These are phyloP conservation scores for Immersiporthe knoxdaviesiana DNA, from an alignment of 2,329 filamentous ascomycete species.

Conservation along the genomic window DNA sequence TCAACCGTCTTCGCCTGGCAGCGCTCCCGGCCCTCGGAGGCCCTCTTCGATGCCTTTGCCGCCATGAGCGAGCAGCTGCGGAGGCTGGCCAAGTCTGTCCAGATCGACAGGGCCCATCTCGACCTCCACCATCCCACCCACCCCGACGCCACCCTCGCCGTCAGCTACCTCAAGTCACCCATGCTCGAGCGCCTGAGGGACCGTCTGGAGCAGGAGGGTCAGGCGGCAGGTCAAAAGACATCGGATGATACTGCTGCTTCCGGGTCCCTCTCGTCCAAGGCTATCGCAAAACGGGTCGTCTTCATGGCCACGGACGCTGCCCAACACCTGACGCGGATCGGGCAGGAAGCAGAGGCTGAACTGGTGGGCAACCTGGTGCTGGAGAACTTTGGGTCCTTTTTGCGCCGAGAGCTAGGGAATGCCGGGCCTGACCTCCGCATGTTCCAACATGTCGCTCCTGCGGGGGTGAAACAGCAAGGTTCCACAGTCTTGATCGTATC, in stretches of 20 bases:
- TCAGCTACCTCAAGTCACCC: slow-evolving; percentile 39
- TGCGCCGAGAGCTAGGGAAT: slow-evolving; percentile 6
- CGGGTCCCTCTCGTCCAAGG: slow-evolving; percentile 32
- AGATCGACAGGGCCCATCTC: slow-evolving; percentile 56
- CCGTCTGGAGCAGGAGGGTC: slow-evolving; percentile 34
- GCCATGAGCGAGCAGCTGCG: slow-evolving; percentile 44
- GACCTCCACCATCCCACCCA: slow-evolving; percentile 57
- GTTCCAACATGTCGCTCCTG: neutral
- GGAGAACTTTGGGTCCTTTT: slow-evolving; percentile 33
- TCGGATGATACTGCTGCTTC: slow-evolving; percentile 21
- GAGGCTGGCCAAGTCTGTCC: slow-evolving; percentile 42
- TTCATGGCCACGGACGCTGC: slow-evolving; percentile 53
- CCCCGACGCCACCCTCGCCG: slow-evolving; percentile 51
- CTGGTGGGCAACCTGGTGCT: slow-evolving; percentile 39
- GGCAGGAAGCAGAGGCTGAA: slow-evolving; percentile 47
- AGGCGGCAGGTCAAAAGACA: slow-evolving; percentile 23
- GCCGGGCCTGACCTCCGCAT: slow-evolving; percentile 3
- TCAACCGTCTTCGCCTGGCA: slow-evolving; percentile 56
- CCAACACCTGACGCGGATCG: slow-evolving; percentile 47
- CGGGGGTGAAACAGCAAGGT: neutral
- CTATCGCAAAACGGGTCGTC: slow-evolving; percentile 36
- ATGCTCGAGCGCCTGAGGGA: slow-evolving; percentile 32
- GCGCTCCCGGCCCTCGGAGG: slow-evolving; percentile 48
- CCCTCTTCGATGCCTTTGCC: slow-evolving; percentile 57
- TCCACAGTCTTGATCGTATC: neutral